phyloP scores from a whole-genome alignment of 2,329 filamentous ascomycete species.

The Aureobasidium sp. region DNA sequence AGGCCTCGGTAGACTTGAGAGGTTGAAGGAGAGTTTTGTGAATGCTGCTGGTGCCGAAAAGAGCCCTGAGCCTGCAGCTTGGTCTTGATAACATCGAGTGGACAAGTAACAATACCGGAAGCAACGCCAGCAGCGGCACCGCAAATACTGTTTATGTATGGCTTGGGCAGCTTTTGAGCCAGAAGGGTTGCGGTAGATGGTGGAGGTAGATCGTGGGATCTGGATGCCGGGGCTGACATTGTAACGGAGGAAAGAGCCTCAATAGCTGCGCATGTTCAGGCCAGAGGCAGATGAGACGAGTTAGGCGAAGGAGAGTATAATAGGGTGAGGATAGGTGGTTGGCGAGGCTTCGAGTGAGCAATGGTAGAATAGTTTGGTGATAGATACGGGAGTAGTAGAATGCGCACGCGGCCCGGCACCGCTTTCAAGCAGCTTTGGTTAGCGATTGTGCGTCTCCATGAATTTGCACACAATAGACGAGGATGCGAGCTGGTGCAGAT shows the following conservation, averaged over 20 bases:
- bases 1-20: constrained; percentile 72
- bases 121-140: constrained; percentile 87
- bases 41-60: constrained; percentile 47
- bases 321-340: background rate
- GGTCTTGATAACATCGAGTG: constrained; percentile 97
- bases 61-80: constrained; percentile 94
- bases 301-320: background rate
- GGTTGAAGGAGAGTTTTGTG: constrained; percentile 35
- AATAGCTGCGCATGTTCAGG: constrained; percentile 13
- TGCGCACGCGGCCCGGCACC: constrained; percentile 14
- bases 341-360: background rate
- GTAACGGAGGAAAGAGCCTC: background rate
- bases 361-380: background rate
- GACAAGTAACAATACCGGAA: constrained; percentile 90
- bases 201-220: constrained; percentile 25
- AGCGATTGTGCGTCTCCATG: constrained; percentile 15
- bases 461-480: background rate
- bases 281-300: constrained; percentile 4
- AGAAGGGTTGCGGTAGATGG: constrained; percentile 17
- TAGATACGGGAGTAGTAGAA: background rate
- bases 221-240: constrained; percentile 18
- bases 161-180: constrained; percentile 43
- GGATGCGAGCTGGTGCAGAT: background rate
- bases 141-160: constrained; percentile 69
- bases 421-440: constrained; percentile 3